Evolutionary conservation across 2,329 filamentous ascomycete species (phyloP).

Genomic region (Sclerotinia spermophila): DNA sequence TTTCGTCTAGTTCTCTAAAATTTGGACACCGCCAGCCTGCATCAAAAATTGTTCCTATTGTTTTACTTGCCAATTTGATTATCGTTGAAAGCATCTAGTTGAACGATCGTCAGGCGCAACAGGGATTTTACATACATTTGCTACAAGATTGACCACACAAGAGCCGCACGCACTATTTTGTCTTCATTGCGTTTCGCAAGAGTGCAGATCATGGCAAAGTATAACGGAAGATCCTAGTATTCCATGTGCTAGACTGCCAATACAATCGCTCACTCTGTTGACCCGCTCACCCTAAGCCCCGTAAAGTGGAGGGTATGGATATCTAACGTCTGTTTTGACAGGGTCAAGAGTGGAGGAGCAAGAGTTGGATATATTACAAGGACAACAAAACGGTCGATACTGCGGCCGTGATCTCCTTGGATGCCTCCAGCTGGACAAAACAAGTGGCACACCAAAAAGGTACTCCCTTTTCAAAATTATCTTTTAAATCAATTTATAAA

Average conservation of each 20-base stretch:
- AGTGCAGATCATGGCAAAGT: not conserved
- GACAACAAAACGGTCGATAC: slow-evolving; percentile 1
- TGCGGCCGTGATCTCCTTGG: not conserved
- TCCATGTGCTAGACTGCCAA: slow-evolving; percentile 3
- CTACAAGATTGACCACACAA: not conserved
- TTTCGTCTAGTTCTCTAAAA: not conserved
- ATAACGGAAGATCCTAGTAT: not conserved
- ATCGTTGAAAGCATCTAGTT: not conserved
- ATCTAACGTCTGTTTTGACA: not conserved
- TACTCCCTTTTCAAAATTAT: no score
- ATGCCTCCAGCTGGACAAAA: no score
- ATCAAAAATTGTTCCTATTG: not conserved
- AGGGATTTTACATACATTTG: not conserved
- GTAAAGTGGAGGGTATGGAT: not conserved
- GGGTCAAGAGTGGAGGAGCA: slow-evolving; percentile 4
- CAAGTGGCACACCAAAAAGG: no score
- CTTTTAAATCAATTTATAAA: no score
- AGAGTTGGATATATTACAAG: not conserved
- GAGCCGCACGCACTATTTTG: not conserved
- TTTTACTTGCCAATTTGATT: not conserved
- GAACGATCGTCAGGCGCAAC: not conserved
- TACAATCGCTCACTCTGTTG: not conserved
- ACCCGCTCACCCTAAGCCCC: not conserved
- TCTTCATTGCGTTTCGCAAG: not conserved
- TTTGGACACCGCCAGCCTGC: not conserved